Conservation (phyloP, 768 basidiomycete genomes). For the Agaricus sinodeliciosus region DNA sequence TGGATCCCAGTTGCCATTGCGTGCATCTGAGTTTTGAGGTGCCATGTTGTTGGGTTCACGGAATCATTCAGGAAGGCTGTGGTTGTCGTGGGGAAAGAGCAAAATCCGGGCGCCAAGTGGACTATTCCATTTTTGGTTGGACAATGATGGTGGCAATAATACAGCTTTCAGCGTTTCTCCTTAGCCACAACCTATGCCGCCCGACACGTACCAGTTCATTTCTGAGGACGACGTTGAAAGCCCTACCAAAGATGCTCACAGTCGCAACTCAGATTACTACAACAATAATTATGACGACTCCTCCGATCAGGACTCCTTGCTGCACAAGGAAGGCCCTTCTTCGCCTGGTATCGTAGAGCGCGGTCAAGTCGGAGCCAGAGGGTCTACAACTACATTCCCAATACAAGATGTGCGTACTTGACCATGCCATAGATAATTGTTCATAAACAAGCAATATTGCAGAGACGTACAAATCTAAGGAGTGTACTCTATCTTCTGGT, state of each 20-base stretch:
- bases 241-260: conserved; percentile 4
- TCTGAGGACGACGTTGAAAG: conserved; percentile 4
- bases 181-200: not conserved
- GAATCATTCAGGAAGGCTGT: conserved; percentile 5
- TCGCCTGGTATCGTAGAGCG: conserved; percentile 25
- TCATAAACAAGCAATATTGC: not conserved
- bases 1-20: conserved; percentile 77
- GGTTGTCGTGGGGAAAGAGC: not conserved
- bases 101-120: not conserved
- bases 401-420: conserved; percentile 1
- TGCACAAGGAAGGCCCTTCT: conserved; percentile 36
- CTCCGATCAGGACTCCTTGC: conserved; percentile 64
- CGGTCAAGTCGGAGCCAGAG: conserved; percentile 17
- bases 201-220: conserved; percentile 1
- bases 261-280: conserved; percentile 47
- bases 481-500: conserved; percentile 57
- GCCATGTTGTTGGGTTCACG: conserved; percentile 21
- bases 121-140: conserved; percentile 14
- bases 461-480: conserved; percentile 35
- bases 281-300: conserved; percentile 75
- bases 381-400: conserved; percentile 11
- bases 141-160: not conserved
- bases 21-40: conserved; percentile 27
- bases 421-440: not conserved
- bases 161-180: not conserved